Evolutionary conservation across 257 asterid species (phyloP).

Genomic region (Ajuga chamaepitys): DNA sequence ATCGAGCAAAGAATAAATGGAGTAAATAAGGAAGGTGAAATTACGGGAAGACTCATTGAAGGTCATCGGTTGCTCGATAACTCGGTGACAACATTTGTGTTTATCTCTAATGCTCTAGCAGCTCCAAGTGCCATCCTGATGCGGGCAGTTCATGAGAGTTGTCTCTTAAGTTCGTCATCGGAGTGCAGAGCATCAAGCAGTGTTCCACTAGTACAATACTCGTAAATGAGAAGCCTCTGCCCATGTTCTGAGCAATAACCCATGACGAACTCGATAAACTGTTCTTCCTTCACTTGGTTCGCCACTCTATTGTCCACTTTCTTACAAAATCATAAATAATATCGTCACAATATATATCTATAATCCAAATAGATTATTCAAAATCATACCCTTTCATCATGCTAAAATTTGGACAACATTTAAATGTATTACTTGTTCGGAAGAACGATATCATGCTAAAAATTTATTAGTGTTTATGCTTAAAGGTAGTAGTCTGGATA

Average conservation of each 20-base stretch:
- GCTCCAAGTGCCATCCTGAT: constrained; percentile 94
- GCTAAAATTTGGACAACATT: no score
- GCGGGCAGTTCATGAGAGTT: constrained; percentile 84
- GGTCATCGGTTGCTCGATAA: no score
- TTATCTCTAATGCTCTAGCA: constrained; percentile 86
- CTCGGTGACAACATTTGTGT: neutral
- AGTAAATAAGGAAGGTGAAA: neutral
- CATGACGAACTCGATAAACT: constrained; percentile 78
- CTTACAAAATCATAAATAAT: constrained; percentile 39
- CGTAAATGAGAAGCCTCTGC: constrained; percentile 73
- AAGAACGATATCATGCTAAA: no score
- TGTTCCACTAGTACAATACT: constrained; percentile 71
- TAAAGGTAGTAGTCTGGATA: no score
- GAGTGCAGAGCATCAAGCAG: constrained; percentile 83
- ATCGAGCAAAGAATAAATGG: neutral
- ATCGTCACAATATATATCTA: no score
- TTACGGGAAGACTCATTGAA: no score
- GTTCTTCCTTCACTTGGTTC: constrained; percentile 68
- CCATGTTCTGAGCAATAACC: constrained; percentile 92
- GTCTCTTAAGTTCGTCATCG: constrained; percentile 60
- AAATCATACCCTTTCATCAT: constrained; percentile 61
- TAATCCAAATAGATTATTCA: neutral
- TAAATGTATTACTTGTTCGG: no score
- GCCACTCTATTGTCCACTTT: constrained; percentile 74
- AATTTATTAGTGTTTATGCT: no score